Evolutionary conservation across 2,329 filamentous ascomycete species (phyloP).

Genomic region (Epichloe sylvatica): DNA sequence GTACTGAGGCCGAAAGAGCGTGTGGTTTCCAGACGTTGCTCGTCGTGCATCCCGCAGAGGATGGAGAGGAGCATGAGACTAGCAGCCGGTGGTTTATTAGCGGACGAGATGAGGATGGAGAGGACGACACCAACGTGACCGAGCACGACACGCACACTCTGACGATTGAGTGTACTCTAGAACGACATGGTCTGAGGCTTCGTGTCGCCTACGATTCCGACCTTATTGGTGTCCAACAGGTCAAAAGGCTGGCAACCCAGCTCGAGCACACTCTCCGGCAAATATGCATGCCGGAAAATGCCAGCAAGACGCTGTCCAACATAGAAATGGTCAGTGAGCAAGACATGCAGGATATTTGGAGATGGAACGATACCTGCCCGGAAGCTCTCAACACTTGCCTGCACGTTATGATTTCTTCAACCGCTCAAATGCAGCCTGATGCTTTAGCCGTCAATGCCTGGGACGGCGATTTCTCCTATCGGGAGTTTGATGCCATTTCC

Average conservation of each 20-base stretch:
- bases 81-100: background rate
- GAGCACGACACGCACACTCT: slow-evolving; percentile 2
- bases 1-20: slow-evolving; percentile 1
- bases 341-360: slow-evolving; percentile 7
- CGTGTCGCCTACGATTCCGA: slow-evolving; percentile 1
- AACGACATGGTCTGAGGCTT: background rate
- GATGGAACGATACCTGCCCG: slow-evolving; percentile 2
- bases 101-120: background rate
- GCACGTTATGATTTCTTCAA: slow-evolving; percentile 2
- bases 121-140: slow-evolving; percentile 4
- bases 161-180: slow-evolving; percentile 1
- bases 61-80: background rate
- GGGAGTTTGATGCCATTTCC: slow-evolving; percentile 15
- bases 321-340: background rate
- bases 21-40: slow-evolving; percentile 8
- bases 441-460: slow-evolving; percentile 6
- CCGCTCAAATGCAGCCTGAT: slow-evolving; percentile 1
- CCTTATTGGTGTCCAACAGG: background rate
- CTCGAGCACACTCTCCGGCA: slow-evolving; percentile 3
- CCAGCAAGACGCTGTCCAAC: background rate
- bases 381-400: background rate
- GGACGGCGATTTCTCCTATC: slow-evolving; percentile 28
- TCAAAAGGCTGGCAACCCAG: background rate
- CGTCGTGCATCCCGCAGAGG: slow-evolving; percentile 8
- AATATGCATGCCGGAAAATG: background rate